Conservation (phyloP, 129 eudicot species). For the Saussurea involucrata region DNA sequence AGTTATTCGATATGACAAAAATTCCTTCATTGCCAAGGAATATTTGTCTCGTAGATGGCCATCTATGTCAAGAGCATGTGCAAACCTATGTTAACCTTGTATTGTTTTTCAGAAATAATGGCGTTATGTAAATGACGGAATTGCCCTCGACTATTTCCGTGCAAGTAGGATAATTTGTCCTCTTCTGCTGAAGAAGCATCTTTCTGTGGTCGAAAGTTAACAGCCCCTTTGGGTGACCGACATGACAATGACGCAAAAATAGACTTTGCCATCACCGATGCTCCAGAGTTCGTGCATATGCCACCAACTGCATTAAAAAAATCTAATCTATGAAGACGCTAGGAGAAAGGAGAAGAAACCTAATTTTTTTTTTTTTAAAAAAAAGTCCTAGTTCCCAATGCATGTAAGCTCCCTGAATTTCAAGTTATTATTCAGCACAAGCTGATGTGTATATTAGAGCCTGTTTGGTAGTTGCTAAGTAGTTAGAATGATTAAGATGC, state of each 20-base stretch:
- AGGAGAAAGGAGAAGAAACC: conserved; percentile 17
- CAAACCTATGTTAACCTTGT: conserved; percentile 78
- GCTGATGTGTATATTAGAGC: not conserved
- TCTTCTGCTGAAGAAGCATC: conserved; percentile 41
- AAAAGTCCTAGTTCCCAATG: conserved; percentile 12
- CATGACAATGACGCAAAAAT: conserved; percentile 67
- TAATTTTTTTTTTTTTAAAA: not conserved
- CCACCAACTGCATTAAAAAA: conserved; percentile 80
- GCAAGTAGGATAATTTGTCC: conserved; percentile 31
- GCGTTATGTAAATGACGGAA: conserved; percentile 48
- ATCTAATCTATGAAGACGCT: conserved; percentile 60
- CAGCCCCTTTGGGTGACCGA: conserved; percentile 32
- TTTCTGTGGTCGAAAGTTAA: conserved; percentile 40
- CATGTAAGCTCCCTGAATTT: conserved; percentile 15
- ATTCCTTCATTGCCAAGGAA: not conserved
- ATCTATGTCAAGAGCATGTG: conserved; percentile 34
- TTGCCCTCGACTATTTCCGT: conserved; percentile 44
- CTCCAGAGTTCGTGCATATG: conserved; percentile 69
- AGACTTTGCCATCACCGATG: conserved; percentile 84
- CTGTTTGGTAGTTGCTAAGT: too few relatives aligned
- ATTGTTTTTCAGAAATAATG: conserved; percentile 45
- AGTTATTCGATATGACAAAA: conserved; percentile 3
- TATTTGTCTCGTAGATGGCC: conserved; percentile 13
- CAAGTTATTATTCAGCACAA: not conserved
- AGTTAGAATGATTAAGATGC: too few relatives aligned